phyloP scores from a whole-genome alignment of 305 asterid species.

The Nicotiana rustica region DNA sequence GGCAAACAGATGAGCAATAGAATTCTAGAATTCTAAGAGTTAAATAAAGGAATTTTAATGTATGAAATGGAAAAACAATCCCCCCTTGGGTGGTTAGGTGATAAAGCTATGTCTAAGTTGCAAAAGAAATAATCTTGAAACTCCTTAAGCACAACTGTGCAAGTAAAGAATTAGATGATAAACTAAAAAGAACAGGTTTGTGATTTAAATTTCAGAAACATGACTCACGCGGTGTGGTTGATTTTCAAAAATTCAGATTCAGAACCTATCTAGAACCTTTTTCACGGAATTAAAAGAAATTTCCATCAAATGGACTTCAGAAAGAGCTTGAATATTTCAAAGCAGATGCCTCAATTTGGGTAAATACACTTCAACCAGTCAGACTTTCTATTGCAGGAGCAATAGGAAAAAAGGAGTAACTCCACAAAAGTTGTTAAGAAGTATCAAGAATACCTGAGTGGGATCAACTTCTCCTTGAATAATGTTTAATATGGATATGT shows the following conservation, averaged over 20 bases:
- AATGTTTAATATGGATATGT: slow-evolving; percentile 94
- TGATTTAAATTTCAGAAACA: not conserved
- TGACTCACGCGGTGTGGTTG: not conserved
- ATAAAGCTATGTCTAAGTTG: slow-evolving; percentile 29
- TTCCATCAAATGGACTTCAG: slow-evolving; percentile 18
- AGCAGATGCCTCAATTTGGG: not conserved
- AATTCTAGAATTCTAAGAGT: not conserved
- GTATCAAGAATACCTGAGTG: slow-evolving; percentile 73
- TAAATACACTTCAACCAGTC: not conserved
- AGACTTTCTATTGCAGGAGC: not conserved
- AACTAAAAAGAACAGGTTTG: not conserved
- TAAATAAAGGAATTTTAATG: not conserved
- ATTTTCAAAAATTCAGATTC: not conserved
- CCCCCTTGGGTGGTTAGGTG: not conserved
- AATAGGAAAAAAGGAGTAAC: not conserved
- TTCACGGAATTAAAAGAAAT: not conserved
- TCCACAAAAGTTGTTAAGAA: not conserved
- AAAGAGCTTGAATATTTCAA: not conserved
- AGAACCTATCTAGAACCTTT: not conserved
- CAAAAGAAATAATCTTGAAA: slow-evolving; percentile 2
- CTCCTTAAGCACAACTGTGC: slow-evolving; percentile 13
- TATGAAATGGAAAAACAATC: not conserved
- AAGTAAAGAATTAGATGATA: not conserved
- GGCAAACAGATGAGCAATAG: not conserved
- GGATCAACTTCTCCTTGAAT: slow-evolving; percentile 99